These are phyloP conservation scores for Byssothecium circinans DNA, from an alignment of 2,329 filamentous ascomycete species.

Conservation along the genomic window DNA sequence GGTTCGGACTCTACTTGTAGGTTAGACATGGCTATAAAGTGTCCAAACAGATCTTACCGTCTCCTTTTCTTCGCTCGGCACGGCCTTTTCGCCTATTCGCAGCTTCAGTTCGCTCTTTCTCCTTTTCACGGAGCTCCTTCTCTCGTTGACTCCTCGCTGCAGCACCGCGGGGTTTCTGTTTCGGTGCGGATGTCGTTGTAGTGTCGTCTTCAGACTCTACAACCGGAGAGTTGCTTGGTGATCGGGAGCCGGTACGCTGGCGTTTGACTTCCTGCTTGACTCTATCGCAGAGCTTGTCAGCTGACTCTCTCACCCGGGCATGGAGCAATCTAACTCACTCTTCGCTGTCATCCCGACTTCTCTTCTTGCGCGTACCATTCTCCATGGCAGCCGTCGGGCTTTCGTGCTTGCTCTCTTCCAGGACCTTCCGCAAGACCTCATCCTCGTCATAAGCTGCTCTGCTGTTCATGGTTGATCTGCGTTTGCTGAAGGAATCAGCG, in stretches of 20 bases:
- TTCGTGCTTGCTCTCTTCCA: constrained; percentile 93
- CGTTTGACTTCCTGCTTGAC: constrained; percentile 74
- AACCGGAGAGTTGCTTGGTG: constrained; percentile 51
- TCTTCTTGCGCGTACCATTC: constrained; percentile 68
- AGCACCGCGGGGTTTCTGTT: constrained; percentile 51
- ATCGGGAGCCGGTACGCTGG: constrained; percentile 68
- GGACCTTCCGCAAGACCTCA: constrained; percentile 81
- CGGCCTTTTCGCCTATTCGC: constrained; percentile 79
- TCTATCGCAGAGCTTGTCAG: constrained; percentile 53
- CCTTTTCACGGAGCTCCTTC: constrained; percentile 64
- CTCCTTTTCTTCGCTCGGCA: constrained; percentile 75
- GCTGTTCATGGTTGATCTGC: constrained; percentile 96
- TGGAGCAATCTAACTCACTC: constrained; percentile 65
- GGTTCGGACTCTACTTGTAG: constrained; percentile 31
- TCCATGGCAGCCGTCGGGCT: constrained; percentile 59
- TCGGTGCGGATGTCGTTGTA: constrained; percentile 47
- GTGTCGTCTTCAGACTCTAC: constrained; percentile 74
- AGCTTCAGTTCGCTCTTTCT: constrained; percentile 75
- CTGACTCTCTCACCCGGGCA: constrained; percentile 2
- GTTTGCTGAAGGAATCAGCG: constrained; percentile 68
- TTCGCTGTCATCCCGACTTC: constrained; percentile 87
- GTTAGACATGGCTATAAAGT: constrained; percentile 27
- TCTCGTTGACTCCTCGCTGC: constrained; percentile 57
- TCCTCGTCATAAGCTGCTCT: constrained; percentile 95
- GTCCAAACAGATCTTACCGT: constrained; percentile 61